Conservation (phyloP, 306 rosid species). For the Cyclanthera cordifolia region DNA sequence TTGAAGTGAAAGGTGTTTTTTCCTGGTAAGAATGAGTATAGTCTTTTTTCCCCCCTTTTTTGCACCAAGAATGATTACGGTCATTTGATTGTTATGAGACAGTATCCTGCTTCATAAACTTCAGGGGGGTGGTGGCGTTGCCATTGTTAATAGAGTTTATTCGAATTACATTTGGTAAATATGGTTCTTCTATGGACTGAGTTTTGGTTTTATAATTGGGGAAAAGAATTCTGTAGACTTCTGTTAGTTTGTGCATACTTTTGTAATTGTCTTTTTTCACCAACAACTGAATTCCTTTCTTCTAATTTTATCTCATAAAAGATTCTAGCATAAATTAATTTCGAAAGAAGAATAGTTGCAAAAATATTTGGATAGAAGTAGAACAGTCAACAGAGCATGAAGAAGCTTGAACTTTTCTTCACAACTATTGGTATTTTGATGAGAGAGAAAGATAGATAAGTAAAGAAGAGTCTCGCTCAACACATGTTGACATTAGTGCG, state of each 20-base stretch:
- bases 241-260: neutral
- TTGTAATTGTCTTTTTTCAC: neutral
- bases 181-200: neutral
- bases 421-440: neutral
- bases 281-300: neutral
- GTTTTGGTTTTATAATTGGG: neutral
- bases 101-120: neutral
- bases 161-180: neutral
- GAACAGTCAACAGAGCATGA: neutral
- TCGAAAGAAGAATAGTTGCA: neutral
- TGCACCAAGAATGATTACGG: neutral
- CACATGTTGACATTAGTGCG: neutral
- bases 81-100: neutral
- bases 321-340: neutral
- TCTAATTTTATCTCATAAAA: neutral
- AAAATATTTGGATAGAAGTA: neutral
- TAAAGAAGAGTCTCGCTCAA: neutral
- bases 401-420: neutral
- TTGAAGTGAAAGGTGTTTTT: constrained; percentile 59
- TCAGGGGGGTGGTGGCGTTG: neutral
- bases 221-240: neutral
- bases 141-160: neutral
- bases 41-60: neutral
- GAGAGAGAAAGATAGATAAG: neutral
- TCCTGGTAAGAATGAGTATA: constrained; percentile 52